Conservation (phyloP, 805 yeast species). For the Metschnikowia amazonensis region DNA sequence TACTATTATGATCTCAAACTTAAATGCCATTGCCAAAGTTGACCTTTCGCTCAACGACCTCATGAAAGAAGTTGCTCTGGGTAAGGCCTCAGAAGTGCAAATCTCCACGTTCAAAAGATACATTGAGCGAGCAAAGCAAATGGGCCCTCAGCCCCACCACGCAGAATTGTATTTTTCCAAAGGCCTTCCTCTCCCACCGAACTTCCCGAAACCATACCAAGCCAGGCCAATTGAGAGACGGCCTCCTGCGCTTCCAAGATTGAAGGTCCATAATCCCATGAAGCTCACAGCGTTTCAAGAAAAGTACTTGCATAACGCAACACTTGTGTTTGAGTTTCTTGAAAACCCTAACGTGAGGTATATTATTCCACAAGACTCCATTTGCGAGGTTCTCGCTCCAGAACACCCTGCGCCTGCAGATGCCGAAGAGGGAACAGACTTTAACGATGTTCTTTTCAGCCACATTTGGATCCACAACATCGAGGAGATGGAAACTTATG, state of each 20-base stretch:
- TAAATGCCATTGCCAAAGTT: slow-evolving; percentile 75
- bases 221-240: slow-evolving; percentile 14
- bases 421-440: slow-evolving; percentile 21
- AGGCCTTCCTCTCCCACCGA: slow-evolving; percentile 18
- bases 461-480: slow-evolving; percentile 50
- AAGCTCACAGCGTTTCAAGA: slow-evolving; percentile 76
- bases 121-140: slow-evolving; percentile 70
- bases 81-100: slow-evolving; percentile 68
- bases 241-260: slow-evolving; percentile 16
- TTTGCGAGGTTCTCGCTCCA: slow-evolving; percentile 51
- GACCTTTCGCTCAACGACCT: slow-evolving; percentile 64
- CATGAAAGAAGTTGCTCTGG: slow-evolving; percentile 85
- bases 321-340: slow-evolving; percentile 76
- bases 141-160: slow-evolving; percentile 56
- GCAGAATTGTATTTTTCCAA: slow-evolving; percentile 25
- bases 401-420: slow-evolving; percentile 24
- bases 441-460: slow-evolving; percentile 43
- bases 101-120: slow-evolving; percentile 76
- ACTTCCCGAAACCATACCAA: slow-evolving; percentile 17
- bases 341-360: slow-evolving; percentile 77
- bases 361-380: slow-evolving; percentile 69
- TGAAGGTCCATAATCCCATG: slow-evolving; percentile 40
- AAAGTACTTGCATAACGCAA: slow-evolving; percentile 62
- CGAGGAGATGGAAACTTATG: slow-evolving; percentile 45
- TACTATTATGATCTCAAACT: slow-evolving; percentile 77